Percentiles rank a stretch among this genome's conserved stretches.
phyloP scores from a whole-genome alignment of 495 filamentous ascomycete species.

The Amniculicola lignicola region DNA sequence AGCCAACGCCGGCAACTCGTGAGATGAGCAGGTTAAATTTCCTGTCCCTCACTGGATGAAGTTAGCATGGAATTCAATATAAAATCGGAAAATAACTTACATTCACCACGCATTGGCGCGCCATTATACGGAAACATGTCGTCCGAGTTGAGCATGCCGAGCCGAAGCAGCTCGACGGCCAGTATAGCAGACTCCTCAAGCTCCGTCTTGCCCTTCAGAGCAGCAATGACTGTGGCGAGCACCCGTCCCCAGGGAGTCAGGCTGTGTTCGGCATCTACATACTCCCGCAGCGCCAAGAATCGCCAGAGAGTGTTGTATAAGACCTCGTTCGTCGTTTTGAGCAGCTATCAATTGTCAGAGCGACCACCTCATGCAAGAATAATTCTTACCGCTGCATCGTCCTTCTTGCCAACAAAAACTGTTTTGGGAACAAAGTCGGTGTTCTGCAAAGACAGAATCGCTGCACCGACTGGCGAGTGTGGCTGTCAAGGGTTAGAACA shows the following conservation, averaged over 20 bases:
- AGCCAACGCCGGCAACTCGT: slow-evolving; percentile 76
- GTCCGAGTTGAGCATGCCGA: slow-evolving; percentile 48
- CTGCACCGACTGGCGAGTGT: slow-evolving; percentile 56
- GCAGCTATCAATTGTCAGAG: too few relatives aligned
- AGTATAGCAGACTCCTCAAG: slow-evolving; percentile 40
- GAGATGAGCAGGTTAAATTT: slow-evolving; percentile 69
- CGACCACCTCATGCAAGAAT: too few relatives aligned
- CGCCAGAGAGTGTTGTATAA: slow-evolving; percentile 76
- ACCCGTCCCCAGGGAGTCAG: slow-evolving; percentile 83
- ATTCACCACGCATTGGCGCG: slow-evolving; percentile 32
- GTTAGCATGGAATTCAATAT: slow-evolving; percentile 6
- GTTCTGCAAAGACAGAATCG: slow-evolving; percentile 42
- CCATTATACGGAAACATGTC: slow-evolving; percentile 51
- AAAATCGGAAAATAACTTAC: slow-evolving; percentile 38
- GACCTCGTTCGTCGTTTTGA: slow-evolving; percentile 63
- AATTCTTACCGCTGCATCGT: too few relatives aligned
- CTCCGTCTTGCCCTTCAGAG: slow-evolving; percentile 48
- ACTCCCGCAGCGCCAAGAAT: slow-evolving; percentile 84
- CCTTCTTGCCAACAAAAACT: slow-evolving; percentile 48
- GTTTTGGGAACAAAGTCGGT: slow-evolving; percentile 65
- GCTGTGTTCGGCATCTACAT: slow-evolving; percentile 73
- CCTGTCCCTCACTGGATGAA: slow-evolving; percentile 11
- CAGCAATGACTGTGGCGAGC: slow-evolving; percentile 63
- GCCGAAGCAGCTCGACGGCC: slow-evolving; percentile 31
- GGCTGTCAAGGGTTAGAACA: slow-evolving; percentile 22